Conservation (phyloP, 2,329 filamentous ascomycete species). For the Colletotrichum nymphaeae region DNA sequence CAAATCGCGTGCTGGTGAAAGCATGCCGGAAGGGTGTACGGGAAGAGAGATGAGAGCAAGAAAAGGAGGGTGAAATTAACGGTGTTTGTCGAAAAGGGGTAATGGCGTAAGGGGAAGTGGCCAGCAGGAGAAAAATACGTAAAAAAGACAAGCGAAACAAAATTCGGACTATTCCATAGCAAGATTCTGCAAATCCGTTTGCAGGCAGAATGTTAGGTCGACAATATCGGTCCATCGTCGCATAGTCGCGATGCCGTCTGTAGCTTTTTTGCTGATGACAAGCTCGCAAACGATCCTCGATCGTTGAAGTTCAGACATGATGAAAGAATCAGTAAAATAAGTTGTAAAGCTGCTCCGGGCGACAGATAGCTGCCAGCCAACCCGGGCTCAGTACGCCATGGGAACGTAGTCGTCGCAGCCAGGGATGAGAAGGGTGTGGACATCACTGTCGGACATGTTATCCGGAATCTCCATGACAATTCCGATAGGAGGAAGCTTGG, state of each 20-base stretch:
- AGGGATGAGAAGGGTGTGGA: conserved; percentile 30
- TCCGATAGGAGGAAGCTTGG: conserved; percentile 4
- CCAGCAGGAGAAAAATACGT: conserved; percentile 23
- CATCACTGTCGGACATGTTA: conserved; percentile 27
- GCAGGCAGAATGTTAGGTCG: conserved; percentile 28
- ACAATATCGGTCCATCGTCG: conserved; percentile 23
- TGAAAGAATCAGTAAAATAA: neutral
- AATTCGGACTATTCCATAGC: conserved; percentile 16
- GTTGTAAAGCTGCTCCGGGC: neutral
- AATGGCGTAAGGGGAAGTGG: conserved; percentile 12
- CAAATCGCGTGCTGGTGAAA: neutral
- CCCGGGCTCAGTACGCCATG: neutral
- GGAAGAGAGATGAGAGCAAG: neutral
- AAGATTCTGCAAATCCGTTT: conserved; percentile 26
- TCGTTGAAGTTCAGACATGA: conserved; percentile 14
- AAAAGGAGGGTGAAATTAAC: neutral
- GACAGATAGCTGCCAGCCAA: neutral
- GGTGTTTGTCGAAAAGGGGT: neutral
- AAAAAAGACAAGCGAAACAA: conserved; percentile 33
- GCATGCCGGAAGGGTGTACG: neutral
- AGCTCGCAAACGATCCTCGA: neutral
- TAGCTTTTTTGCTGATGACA: neutral
- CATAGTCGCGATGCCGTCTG: neutral
- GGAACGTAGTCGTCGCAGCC: conserved; percentile 31
- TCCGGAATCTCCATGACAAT: conserved; percentile 33